These are phyloP conservation scores for Moricandia arvensis DNA, from an alignment of 345 rosid genomes.

Conservation along the genomic window DNA sequence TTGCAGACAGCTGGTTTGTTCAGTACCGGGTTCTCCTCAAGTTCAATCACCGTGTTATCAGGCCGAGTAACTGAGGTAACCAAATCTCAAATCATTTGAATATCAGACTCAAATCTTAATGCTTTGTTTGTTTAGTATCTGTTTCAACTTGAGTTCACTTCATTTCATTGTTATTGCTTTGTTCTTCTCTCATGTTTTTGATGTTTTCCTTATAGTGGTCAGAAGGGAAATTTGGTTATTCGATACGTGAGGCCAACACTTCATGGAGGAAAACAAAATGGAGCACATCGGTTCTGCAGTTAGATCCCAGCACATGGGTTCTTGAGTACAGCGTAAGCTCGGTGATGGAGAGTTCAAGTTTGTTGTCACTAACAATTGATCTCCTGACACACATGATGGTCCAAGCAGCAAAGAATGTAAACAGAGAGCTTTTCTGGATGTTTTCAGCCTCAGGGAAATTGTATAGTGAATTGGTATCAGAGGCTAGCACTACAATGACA, in stretches of 20 bases:
- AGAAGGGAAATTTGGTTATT: slow-evolving; percentile 52
- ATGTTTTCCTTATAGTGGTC: slow-evolving; percentile 55
- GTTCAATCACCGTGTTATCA: slow-evolving; percentile 57
- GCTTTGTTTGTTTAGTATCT: background rate
- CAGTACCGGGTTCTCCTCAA: slow-evolving; percentile 50
- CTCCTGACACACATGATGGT: slow-evolving; percentile 40
- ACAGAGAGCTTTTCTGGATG: slow-evolving; percentile 24
- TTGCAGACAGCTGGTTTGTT: slow-evolving; percentile 79
- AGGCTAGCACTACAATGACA: slow-evolving; percentile 23
- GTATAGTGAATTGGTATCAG: slow-evolving; percentile 24
- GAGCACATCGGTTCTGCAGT: slow-evolving; percentile 57
- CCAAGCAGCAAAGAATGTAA: slow-evolving; percentile 27
- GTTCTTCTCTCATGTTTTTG: background rate
- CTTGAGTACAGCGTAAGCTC: slow-evolving; percentile 64
- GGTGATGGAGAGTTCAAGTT: slow-evolving; percentile 45
- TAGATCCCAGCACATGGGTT: slow-evolving; percentile 78
- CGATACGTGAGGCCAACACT: slow-evolving; percentile 44
- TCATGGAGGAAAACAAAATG: slow-evolving; percentile 61
- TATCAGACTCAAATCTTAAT: background rate
- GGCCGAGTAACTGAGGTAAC: slow-evolving; percentile 83
- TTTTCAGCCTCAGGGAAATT: slow-evolving; percentile 15
- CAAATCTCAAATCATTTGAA: background rate
- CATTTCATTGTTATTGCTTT: too few relatives aligned
- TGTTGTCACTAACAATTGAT: slow-evolving; percentile 49
- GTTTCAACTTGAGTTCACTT: background rate